phyloP scores from a whole-genome alignment of 257 asterid genomes.

The Nicotiana paniculata region DNA sequence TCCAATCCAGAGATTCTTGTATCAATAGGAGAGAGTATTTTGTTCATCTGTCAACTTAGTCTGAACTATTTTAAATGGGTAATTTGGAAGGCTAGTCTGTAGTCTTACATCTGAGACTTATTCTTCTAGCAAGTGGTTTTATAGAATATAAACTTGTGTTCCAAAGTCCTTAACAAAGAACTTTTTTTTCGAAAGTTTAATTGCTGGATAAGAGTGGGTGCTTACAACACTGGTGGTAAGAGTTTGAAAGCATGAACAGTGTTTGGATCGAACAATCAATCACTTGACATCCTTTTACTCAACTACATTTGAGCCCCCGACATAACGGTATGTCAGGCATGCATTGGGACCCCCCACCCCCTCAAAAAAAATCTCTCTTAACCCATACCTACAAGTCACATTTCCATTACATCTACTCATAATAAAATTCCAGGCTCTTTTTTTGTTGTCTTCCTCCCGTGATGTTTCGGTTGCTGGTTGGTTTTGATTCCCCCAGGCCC shows the following conservation, averaged over 20 bases:
- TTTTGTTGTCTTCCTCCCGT: neutral
- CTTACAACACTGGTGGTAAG: neutral
- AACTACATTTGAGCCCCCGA: neutral
- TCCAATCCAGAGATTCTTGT: neutral
- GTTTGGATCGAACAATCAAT: neutral
- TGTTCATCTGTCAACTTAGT: neutral
- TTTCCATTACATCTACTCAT: neutral
- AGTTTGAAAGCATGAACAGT: neutral
- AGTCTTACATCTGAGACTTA: neutral
- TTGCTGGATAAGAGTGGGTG: neutral
- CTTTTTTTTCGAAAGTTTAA: too few relatives aligned
- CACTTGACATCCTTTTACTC: neutral
- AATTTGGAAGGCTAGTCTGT: neutral
- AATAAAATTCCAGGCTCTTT: neutral
- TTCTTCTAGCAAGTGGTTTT: neutral
- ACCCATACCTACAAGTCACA: neutral
- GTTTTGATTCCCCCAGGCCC: neutral
- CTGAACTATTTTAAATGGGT: neutral
- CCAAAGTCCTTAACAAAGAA: neutral
- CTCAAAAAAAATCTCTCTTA: too few relatives aligned
- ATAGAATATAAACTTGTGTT: neutral
- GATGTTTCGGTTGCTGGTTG: neutral
- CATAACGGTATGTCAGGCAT: neutral
- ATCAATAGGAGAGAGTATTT: too few relatives aligned
- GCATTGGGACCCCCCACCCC: too few relatives aligned